phyloP scores from a whole-genome alignment of 148 eudicot species.

The Beta vulgaris region DNA sequence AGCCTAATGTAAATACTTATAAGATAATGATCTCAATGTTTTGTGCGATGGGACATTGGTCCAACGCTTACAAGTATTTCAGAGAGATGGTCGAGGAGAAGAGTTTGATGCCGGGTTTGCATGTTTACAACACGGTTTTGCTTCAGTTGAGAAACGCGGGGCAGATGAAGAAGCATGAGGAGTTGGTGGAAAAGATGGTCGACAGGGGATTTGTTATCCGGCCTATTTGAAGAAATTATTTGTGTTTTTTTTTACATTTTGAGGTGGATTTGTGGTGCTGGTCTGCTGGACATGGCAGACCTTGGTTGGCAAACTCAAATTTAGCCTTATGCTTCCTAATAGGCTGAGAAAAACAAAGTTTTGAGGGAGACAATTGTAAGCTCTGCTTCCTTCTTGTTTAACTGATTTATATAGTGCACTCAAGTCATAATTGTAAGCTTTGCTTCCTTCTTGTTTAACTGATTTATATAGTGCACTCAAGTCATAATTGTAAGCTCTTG shows the following conservation, averaged over 20 bases:
- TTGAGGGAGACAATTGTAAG: too few species aligned
- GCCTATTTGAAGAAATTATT: conserved; percentile 35
- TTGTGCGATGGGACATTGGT: conserved; percentile 92
- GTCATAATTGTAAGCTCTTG: too few species aligned
- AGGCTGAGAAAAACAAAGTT: too few species aligned
- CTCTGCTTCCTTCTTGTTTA: too few species aligned
- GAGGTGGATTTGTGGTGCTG: not conserved
- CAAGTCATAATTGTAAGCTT: too few species aligned
- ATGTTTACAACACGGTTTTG: conserved; percentile 64
- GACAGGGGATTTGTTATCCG: conserved; percentile 64
- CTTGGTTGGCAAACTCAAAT: not conserved
- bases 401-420: too few species aligned
- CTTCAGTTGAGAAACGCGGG: conserved; percentile 61
- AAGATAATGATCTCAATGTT: conserved; percentile 61
- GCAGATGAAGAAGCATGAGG: conserved; percentile 86
- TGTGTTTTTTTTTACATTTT: not conserved
- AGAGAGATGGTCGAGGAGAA: conserved; percentile 90
- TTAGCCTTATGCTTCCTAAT: too few species aligned
- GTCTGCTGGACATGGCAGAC: not conserved
- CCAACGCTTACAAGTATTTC: conserved; percentile 71
- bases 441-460: too few species aligned
- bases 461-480: too few species aligned
- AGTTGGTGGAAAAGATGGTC: conserved; percentile 86
- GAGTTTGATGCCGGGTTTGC: conserved; percentile 55
- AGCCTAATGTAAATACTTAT: conserved; percentile 80